Evolutionary conservation across 2,329 filamentous ascomycete species (phyloP), one percentile per base, ranked within the genome.

Genomic region (Botrytis byssoidea): DNA sequence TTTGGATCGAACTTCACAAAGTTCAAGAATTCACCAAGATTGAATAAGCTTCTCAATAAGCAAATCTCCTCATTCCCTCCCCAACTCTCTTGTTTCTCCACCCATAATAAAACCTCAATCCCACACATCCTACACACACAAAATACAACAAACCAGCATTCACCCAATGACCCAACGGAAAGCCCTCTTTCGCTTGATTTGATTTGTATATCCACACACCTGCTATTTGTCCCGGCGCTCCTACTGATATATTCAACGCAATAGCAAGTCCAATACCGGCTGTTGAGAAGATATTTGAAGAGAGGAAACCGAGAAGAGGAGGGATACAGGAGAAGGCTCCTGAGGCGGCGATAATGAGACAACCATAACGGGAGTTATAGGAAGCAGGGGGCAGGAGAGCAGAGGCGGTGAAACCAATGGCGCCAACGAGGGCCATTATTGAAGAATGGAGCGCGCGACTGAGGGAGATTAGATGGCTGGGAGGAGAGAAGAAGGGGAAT

Each of bases 141-240:
- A 90, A 86, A 20, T 91, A 83, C 59, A 91, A 78, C 76, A 91
- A 81, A 18, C 83, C 89, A 3, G 88, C 89, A 79, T 92, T 91
- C 7, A 86, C 87, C 88, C 89, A 92, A 79, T 93, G 91, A 0
- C 91, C 91, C 0, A 90, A 93, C 0, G 90, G 90, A 79, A 92
- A 93, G 0, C 91, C 91, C 16, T 77, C 82, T 35, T 83, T 80
- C 29, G 85, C 86, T 81, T 93, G 90, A 18, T 87, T 82, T 1
- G 87, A 84, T 79, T 91, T 91, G 82, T 93, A 93, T 75, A 92
- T 93, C 90, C 90, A 93, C 1, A 92, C 90, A 0, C 91, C 91
- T 0, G 89, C 87, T 59, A 93, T 93, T 81, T 93, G 91, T 0
- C 91, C 91, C 0, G 91, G 85, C 0, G 90, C 91, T 0, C 90